Percentiles rank a stretch among this genome's conserved stretches.
These are phyloP conservation scores for Dendrobium catenatum DNA, from an alignment of 106 monocot genomes.

Conservation along the genomic window DNA sequence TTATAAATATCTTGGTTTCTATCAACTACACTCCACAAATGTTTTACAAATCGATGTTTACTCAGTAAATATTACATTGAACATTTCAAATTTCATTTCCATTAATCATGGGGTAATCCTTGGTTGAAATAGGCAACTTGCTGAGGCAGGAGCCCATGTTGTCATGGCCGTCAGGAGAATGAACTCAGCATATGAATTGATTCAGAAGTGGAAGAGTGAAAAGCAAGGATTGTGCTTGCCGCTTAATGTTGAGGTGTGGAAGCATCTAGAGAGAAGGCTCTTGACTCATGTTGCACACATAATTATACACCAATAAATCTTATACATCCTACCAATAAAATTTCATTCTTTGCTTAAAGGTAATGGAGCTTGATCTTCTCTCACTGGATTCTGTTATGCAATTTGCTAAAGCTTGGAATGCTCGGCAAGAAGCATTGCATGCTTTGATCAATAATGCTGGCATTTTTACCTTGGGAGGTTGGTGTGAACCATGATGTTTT, in stretches of 20 bases:
- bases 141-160: slow-evolving; percentile 75
- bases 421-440: slow-evolving; percentile 59
- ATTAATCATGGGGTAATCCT: background rate
- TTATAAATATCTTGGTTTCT: background rate
- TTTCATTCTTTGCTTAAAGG: slow-evolving; percentile 35
- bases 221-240: slow-evolving; percentile 31
- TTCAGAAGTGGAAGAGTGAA: slow-evolving; percentile 76
- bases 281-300: background rate
- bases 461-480: slow-evolving; percentile 91
- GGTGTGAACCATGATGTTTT: slow-evolving; percentile 13
- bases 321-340: background rate
- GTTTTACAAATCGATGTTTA: background rate
- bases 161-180: slow-evolving; percentile 93
- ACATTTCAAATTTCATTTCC: background rate
- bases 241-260: slow-evolving; percentile 80
- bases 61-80: background rate
- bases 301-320: background rate
- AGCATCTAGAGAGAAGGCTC: background rate
- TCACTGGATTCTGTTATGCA: slow-evolving; percentile 74
- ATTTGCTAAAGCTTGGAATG: slow-evolving; percentile 91
- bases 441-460: slow-evolving; percentile 95
- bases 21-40: background rate
- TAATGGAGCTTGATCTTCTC: slow-evolving; percentile 96
- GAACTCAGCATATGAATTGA: slow-evolving; percentile 69
- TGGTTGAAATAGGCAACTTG: slow-evolving; percentile 62